These are phyloP conservation scores for Erysimum pusillum DNA, from an alignment of 441 rosid species.

Conservation along the genomic window DNA sequence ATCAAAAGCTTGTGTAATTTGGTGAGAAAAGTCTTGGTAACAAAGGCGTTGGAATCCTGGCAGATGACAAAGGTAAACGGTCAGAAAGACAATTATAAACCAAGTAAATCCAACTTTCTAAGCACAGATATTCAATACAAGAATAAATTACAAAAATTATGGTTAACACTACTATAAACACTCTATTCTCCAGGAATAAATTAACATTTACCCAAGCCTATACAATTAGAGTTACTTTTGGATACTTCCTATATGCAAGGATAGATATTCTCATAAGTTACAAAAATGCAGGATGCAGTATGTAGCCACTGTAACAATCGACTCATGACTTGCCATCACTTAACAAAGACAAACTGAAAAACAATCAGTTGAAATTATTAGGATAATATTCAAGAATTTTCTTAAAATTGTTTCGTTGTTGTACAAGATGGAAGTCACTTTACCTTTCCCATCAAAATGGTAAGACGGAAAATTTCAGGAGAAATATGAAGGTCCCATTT, in stretches of 20 bases:
- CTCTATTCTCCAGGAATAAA: conserved; percentile 21
- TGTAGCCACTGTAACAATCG: conserved; percentile 17
- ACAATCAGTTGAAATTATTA: conserved; percentile 19
- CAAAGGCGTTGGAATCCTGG: conserved; percentile 73
- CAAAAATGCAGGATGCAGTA: conserved; percentile 25
- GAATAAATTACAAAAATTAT: background rate
- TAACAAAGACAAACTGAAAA: conserved; percentile 6
- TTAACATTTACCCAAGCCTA: conserved; percentile 29
- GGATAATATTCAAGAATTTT: conserved; percentile 25
- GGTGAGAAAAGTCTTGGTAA: conserved; percentile 67
- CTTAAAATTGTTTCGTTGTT: conserved; percentile 16
- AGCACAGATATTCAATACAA: conserved; percentile 24
- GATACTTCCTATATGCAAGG: conserved; percentile 26
- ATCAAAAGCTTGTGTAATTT: conserved; percentile 72
- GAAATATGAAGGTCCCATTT: conserved; percentile 94
- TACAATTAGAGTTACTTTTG: conserved; percentile 19
- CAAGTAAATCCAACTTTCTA: conserved; percentile 19
- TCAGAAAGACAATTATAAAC: conserved; percentile 34
- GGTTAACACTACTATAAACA: conserved; percentile 25
- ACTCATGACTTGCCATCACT: conserved; percentile 31
- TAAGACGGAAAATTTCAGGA: conserved; percentile 70
- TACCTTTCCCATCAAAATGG: conserved; percentile 81
- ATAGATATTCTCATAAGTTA: conserved; percentile 34
- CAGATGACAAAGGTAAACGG: conserved; percentile 42
- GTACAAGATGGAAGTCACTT: conserved; percentile 32